Evolutionary conservation across 148 eudicot species (phyloP), one percentile per base, ranked within the genome.

Genomic region (Limonium bicolor): DNA sequence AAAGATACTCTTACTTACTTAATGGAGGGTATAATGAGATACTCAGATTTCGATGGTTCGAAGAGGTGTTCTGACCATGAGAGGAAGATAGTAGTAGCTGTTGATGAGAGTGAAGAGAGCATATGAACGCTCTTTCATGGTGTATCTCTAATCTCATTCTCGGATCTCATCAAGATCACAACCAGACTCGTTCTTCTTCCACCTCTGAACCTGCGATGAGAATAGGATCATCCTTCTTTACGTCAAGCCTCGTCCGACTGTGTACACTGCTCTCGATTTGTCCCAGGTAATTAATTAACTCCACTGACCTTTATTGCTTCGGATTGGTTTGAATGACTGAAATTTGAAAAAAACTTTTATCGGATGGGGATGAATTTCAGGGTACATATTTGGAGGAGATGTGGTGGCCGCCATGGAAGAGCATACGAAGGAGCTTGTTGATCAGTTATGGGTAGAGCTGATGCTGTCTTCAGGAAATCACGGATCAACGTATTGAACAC

Each of bases 111-210:
- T 60, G 90, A 85, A 43, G 95, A 85, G 58, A 85, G 95, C 61
- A 85, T 85, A n/a, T n/a, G 95, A 67, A 74, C 58, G 90, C 90
- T 28, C 69, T 85, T 4, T 80, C 90, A 28, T 85, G 90, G 90
- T 85, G 82, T 53, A 69, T 80, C 11, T 35, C 15, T 20, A 80
- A 85, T 43, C 74, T 80, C n/a, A n/a, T n/a, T 18, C 46, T 41
- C 2, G n/a, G n/a, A 21, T 20, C 24, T n/a, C n/a, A 15, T 22
- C 45, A 10, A 18, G 26, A 8, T 21, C 46, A 20, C 2, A n/a
- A n/a, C n/a, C n/a, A n/a, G n/a, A n/a, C 46, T 20, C 46, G 24
- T 12, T 20, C 46, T 9, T 41, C 27, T 36, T 40, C 61, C 2
- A 22, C 54, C 2, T 30, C 61, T 16, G 36, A 41, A 50, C 41